phyloP scores from a whole-genome alignment of 23 red algal genomes.

The Gracilaria domingensis region DNA sequence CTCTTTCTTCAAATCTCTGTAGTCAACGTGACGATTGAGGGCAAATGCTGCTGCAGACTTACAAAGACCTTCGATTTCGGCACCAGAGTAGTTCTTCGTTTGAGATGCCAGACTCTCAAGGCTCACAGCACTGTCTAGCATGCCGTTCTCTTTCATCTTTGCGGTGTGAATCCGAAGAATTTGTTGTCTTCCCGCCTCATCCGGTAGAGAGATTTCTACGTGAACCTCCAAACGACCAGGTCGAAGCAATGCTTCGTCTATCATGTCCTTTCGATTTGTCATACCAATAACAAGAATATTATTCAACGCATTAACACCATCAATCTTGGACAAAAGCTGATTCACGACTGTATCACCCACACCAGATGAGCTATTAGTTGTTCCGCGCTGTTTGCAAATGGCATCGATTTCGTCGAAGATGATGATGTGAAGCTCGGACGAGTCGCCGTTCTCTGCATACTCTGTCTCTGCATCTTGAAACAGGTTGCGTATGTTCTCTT shows the following conservation, averaged over 20 bases:
- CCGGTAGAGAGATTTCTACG: slow-evolving; percentile 96
- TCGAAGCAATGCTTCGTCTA: slow-evolving; percentile 96
- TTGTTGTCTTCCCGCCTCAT: slow-evolving; percentile 91
- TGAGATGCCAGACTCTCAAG: slow-evolving; percentile 83
- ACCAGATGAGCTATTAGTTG: slow-evolving; percentile 67
- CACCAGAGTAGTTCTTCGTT: slow-evolving; percentile 98
- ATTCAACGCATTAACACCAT: slow-evolving; percentile 96
- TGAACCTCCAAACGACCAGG: slow-evolving; percentile 98
- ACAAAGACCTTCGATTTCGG: slow-evolving; percentile 97
- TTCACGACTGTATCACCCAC: slow-evolving; percentile 99
- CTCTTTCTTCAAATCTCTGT: slow-evolving; percentile 80
- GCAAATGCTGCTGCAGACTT: slow-evolving; percentile 97
- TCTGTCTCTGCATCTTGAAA: slow-evolving; percentile 98
- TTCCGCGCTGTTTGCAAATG: slow-evolving; percentile 98
- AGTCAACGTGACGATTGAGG: slow-evolving; percentile 94
- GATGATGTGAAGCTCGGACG: slow-evolving; percentile 95
- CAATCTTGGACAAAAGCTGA: slow-evolving; percentile 97
- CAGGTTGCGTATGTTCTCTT: slow-evolving; percentile 97
- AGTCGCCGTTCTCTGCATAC: slow-evolving; percentile 76
- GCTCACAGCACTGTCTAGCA: slow-evolving; percentile 79
- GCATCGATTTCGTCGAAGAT: slow-evolving; percentile 99
- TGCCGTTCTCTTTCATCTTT: slow-evolving; percentile 91
- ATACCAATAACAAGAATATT: slow-evolving; percentile 99
- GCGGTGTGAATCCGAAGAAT: slow-evolving; percentile 97
- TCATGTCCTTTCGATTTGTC: slow-evolving; percentile 99